Conservation (phyloP, 176 grass and related monocot genomes). For the Leersia perrieri region DNA sequence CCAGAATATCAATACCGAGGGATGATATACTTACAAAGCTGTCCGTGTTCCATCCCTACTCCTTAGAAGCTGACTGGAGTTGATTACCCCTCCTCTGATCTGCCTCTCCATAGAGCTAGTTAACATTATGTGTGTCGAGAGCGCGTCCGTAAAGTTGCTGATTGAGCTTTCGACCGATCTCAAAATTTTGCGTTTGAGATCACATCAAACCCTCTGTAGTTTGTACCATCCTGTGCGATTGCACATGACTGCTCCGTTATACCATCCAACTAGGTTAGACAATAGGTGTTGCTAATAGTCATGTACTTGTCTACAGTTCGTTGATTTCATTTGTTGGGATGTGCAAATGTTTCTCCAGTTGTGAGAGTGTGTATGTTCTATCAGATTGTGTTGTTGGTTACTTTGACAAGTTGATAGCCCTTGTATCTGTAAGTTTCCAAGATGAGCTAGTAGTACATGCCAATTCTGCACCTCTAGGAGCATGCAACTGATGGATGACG, state of each 20-base stretch:
- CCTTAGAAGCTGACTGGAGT: slow-evolving; percentile 33
- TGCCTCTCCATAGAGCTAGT: slow-evolving; percentile 19
- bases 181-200: slow-evolving; percentile 16
- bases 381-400: neutral
- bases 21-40: slow-evolving; percentile 55
- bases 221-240: slow-evolving; percentile 21
- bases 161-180: slow-evolving; percentile 24
- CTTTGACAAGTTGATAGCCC: neutral
- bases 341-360: neutral
- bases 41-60: slow-evolving; percentile 34
- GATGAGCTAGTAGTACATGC: neutral
- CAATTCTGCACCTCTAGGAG: neutral
- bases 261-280: slow-evolving; percentile 32
- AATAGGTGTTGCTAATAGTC: slow-evolving; percentile 6
- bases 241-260: slow-evolving; percentile 21
- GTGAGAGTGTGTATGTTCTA: neutral
- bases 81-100: neutral
- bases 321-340: slow-evolving; percentile 22
- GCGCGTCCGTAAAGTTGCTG: slow-evolving; percentile 34
- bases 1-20: slow-evolving; percentile 58
- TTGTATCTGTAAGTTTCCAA: neutral
- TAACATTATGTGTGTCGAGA: slow-evolving; percentile 26
- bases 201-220: neutral
- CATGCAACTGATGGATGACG: too few species aligned
- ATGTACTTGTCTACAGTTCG: slow-evolving; percentile 19